Evolutionary conservation across 1,284 basidiomycete species (phyloP).

Genomic region (Mixia osmundae): DNA sequence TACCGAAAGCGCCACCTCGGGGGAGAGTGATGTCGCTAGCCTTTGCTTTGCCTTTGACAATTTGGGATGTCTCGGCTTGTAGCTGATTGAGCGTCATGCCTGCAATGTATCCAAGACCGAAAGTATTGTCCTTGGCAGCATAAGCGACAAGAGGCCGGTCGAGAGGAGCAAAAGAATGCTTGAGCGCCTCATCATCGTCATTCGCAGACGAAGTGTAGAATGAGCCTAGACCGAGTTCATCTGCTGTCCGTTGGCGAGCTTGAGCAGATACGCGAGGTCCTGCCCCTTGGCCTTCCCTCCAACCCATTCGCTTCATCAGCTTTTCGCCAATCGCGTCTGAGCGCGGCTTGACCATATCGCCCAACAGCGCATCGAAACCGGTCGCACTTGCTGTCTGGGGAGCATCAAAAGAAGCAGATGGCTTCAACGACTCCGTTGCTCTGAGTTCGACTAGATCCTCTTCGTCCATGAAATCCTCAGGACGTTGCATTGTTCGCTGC

Average conservation of each 20-base stretch:
- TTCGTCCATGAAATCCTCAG: slow-evolving; percentile 93
- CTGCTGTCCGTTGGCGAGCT: slow-evolving; percentile 39
- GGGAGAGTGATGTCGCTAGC: neutral
- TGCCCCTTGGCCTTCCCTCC: slow-evolving; percentile 75
- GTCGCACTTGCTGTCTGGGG: slow-evolving; percentile 1
- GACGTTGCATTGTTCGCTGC: too few species aligned
- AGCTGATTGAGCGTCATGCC: slow-evolving; percentile 34
- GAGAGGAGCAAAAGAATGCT: slow-evolving; percentile 62
- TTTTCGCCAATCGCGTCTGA: slow-evolving; percentile 33
- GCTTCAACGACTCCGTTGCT: slow-evolving; percentile 5
- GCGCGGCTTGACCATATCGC: slow-evolving; percentile 15
- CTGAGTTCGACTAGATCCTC: slow-evolving; percentile 29
- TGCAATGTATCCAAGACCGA: slow-evolving; percentile 50
- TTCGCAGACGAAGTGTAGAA: too few species aligned
- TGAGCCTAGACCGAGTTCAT: slow-evolving; percentile 12
- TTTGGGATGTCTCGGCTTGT: neutral
- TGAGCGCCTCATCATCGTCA: slow-evolving; percentile 53
- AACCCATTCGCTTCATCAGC: slow-evolving; percentile 82
- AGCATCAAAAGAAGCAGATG: slow-evolving; percentile 3
- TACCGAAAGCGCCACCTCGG: slow-evolving; percentile 32
- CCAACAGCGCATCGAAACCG: slow-evolving; percentile 18
- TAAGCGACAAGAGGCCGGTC: slow-evolving; percentile 44
- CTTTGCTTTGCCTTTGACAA: neutral
- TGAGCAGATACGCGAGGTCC: slow-evolving; percentile 67
- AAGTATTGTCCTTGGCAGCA: slow-evolving; percentile 34